Evolutionary conservation across 352 stramenopile genomes (phyloP).

Genomic region (Albugo candida): DNA sequence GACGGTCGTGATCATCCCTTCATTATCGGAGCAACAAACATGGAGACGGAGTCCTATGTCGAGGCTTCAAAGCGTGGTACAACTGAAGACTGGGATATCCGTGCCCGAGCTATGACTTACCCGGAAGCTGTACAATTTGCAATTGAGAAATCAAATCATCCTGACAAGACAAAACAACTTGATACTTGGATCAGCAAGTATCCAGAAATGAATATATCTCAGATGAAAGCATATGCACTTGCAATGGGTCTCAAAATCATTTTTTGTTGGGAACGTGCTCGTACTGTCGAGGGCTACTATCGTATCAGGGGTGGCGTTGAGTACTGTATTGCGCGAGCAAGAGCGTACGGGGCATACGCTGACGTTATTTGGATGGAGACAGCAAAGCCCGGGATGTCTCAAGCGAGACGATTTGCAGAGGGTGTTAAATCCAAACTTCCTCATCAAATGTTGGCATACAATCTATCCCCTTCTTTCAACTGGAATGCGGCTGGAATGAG

Average conservation of each 20-base stretch:
- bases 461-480: conserved; percentile 97
- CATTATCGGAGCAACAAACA: conserved; percentile 88
- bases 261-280: conserved; percentile 92
- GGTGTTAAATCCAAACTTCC: conserved; percentile 83
- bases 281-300: conserved; percentile 96
- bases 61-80: conserved; percentile 53
- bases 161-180: conserved; percentile 36
- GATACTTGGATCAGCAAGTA: conserved; percentile 69
- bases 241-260: conserved; percentile 64
- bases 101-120: conserved; percentile 90
- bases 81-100: conserved; percentile 79
- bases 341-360: conserved; percentile 87
- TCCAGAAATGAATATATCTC: conserved; percentile 45
- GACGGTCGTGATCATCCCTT: conserved; percentile 95
- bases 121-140: conserved; percentile 82
- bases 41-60: conserved; percentile 68
- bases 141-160: conserved; percentile 35
- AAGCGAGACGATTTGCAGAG: conserved; percentile 87
- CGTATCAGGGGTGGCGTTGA: conserved; percentile 88
- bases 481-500: conserved; percentile 95
- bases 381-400: conserved; percentile 82
- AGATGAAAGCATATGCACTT: conserved; percentile 60
- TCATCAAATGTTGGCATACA: conserved; percentile 97
- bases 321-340: conserved; percentile 91
- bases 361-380: conserved; percentile 99